Percentiles rank a stretch among this genome's conserved stretches.
Evolutionary conservation across 352 stramenopile species (phyloP).

Genomic region (Pythium pyrilobum): DNA sequence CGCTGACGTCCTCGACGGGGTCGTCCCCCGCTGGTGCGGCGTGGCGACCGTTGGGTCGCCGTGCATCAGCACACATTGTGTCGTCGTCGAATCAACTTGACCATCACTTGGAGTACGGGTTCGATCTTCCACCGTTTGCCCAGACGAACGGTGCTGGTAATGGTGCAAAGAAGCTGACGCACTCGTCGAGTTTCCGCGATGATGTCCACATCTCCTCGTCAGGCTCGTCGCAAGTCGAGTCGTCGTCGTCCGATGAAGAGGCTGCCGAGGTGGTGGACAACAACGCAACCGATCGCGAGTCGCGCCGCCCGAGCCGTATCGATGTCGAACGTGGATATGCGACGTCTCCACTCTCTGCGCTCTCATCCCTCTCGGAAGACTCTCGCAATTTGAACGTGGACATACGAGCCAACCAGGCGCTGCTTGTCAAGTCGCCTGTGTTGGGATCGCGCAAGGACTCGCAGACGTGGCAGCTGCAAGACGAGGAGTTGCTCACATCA

Average conservation of each 20-base stretch:
- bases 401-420: conserved; percentile 1
- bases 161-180: conserved; percentile 6
- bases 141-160: conserved; percentile 5
- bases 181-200: conserved; percentile 23
- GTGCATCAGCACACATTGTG: conserved; percentile 18
- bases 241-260: conserved; percentile 24
- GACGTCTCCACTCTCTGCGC: conserved; percentile 8
- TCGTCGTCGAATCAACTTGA: conserved; percentile 26
- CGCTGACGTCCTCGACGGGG: conserved; percentile 23
- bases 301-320: conserved; percentile 5
- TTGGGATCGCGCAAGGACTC: conserved; percentile 28
- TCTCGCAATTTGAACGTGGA: conserved; percentile 3
- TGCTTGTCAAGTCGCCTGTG: conserved; percentile 30
- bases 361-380: conserved; percentile 13
- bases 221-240: conserved; percentile 21
- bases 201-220: conserved; percentile 10
- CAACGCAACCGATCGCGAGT: conserved; percentile 11
- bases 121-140: conserved; percentile 14
- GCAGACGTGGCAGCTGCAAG: conserved; percentile 30
- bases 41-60: conserved; percentile 26
- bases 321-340: conserved; percentile 16
- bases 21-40: conserved; percentile 19
- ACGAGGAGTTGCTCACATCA: conserved; percentile 27
- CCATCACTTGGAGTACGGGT: conserved; percentile 14
- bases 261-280: conserved; percentile 5